These are phyloP conservation scores for Phytophthora tentaculata DNA, from an alignment of 352 stramenopile genomes.

Conservation along the genomic window DNA sequence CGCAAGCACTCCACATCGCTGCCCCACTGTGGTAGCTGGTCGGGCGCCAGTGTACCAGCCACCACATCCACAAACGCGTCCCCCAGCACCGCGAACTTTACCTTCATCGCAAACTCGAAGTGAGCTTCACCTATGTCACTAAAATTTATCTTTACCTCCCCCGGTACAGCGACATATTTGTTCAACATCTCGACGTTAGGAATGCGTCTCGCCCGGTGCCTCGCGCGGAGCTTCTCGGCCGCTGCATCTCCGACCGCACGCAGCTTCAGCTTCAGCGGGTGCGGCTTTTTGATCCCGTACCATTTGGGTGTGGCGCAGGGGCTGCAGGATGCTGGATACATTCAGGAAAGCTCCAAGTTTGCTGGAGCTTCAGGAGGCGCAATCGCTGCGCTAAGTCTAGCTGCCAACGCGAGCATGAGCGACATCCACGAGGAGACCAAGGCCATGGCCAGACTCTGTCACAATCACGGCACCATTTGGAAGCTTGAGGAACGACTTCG, in stretches of 20 bases:
- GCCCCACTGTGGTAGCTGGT: slow-evolving; percentile 81
- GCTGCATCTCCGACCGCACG: slow-evolving; percentile 16
- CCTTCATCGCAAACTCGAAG: slow-evolving; percentile 37
- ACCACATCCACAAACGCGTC: slow-evolving; percentile 85
- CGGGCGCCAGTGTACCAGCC: slow-evolving; percentile 61
- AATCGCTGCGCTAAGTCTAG: slow-evolving; percentile 69
- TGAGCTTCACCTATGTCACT: neutral
- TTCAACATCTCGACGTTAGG: neutral
- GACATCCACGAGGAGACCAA: slow-evolving; percentile 73
- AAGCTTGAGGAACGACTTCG: slow-evolving; percentile 73
- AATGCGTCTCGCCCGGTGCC: slow-evolving; percentile 4
- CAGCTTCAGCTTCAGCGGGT: slow-evolving; percentile 84
- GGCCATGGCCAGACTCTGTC: slow-evolving; percentile 59
- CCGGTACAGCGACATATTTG: neutral
- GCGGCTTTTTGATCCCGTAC: slow-evolving; percentile 82
- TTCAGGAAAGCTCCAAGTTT: slow-evolving; percentile 60
- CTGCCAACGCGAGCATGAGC: slow-evolving; percentile 52
- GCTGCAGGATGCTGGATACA: slow-evolving; percentile 56
- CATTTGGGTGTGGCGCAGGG: slow-evolving; percentile 74
- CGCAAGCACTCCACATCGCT: slow-evolving; percentile 72
- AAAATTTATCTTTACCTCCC: neutral
- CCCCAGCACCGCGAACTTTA: slow-evolving; percentile 63
- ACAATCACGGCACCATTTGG: slow-evolving; percentile 59
- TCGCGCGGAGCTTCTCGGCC: slow-evolving; percentile 11
- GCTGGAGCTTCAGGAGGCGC: slow-evolving; percentile 77